Conservation (phyloP, 148 eudicot species). For the Chenopodium suecicum region DNA sequence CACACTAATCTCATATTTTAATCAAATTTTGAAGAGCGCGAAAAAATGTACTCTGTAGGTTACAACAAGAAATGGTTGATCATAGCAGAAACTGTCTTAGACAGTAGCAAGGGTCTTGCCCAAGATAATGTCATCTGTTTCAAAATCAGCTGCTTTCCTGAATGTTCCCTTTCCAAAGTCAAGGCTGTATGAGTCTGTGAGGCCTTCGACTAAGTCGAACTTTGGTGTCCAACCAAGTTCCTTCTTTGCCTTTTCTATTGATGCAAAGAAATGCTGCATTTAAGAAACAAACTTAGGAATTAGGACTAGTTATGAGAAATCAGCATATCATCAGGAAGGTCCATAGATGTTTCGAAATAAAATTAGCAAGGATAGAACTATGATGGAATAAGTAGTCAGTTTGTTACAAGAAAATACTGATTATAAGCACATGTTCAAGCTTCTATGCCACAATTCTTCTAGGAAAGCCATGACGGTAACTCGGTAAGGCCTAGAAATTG, state of each 20-base stretch:
- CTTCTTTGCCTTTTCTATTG: conserved; percentile 85
- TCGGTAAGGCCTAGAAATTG: background rate
- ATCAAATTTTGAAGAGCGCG: background rate
- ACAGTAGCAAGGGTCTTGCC: conserved; percentile 70
- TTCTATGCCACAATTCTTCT: background rate
- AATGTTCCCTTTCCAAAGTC: conserved; percentile 93
- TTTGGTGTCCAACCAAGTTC: conserved; percentile 83
- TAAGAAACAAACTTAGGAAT: background rate
- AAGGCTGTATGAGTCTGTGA: conserved; percentile 83
- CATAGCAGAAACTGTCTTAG: conserved; percentile 4
- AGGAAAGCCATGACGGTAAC: background rate
- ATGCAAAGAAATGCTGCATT: conserved; percentile 95
- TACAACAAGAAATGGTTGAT: background rate
- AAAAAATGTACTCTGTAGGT: background rate
- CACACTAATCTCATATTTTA: conserved; percentile 9
- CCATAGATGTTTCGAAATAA: too few relatives aligned
- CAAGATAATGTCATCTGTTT: conserved; percentile 88
- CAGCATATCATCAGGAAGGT: background rate
- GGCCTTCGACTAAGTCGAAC: conserved; percentile 74
- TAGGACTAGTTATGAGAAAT: background rate
- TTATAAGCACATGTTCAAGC: background rate
- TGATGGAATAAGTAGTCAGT: too few relatives aligned
- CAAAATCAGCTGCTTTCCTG: conserved; percentile 91
- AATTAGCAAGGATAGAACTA: too few relatives aligned
- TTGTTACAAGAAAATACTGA: background rate